These are phyloP conservation scores for Colletotrichum somersetense DNA, from an alignment of 2,329 filamentous ascomycete genomes.

Conservation along the genomic window DNA sequence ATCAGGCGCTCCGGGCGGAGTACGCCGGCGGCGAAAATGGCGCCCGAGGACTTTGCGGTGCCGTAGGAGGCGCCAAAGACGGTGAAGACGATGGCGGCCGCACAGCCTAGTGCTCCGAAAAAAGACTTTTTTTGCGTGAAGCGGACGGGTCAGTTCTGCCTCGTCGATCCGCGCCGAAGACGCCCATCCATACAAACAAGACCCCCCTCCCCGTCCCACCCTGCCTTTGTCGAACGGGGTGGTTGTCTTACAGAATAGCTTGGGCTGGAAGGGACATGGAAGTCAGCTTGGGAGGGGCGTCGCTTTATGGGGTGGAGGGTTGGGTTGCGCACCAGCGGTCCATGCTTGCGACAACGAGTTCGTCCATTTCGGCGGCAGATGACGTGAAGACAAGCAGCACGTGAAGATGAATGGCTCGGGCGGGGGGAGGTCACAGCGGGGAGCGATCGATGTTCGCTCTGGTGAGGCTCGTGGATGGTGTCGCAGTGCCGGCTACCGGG, in stretches of 20 bases:
- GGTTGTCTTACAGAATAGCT: slow-evolving; percentile 56
- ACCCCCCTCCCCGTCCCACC: too few relatives aligned
- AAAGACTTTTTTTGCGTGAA: slow-evolving; percentile 52
- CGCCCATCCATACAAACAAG: neutral
- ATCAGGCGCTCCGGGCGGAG: slow-evolving; percentile 59
- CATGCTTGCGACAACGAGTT: slow-evolving; percentile 47
- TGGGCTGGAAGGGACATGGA: slow-evolving; percentile 49
- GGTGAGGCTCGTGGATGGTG: neutral
- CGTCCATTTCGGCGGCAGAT: slow-evolving; percentile 46
- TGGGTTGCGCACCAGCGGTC: slow-evolving; percentile 52
- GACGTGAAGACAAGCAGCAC: neutral
- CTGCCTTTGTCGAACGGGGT: neutral
- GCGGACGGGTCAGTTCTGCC: neutral
- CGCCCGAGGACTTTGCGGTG: slow-evolving; percentile 57
- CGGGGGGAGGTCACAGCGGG: neutral
- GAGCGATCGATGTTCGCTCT: neutral
- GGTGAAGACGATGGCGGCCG: slow-evolving; percentile 63
- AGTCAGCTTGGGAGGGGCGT: neutral
- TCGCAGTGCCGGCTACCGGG: neutral
- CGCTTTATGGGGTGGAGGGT: neutral
- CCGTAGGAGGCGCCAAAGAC: slow-evolving; percentile 62
- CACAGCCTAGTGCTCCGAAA: slow-evolving; percentile 58
- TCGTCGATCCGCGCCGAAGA: neutral
- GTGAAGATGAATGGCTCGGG: neutral
- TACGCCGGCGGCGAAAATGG: slow-evolving; percentile 59